Conservation (phyloP, 495 filamentous ascomycete species). For the Xanthoparmelia taractica region DNA sequence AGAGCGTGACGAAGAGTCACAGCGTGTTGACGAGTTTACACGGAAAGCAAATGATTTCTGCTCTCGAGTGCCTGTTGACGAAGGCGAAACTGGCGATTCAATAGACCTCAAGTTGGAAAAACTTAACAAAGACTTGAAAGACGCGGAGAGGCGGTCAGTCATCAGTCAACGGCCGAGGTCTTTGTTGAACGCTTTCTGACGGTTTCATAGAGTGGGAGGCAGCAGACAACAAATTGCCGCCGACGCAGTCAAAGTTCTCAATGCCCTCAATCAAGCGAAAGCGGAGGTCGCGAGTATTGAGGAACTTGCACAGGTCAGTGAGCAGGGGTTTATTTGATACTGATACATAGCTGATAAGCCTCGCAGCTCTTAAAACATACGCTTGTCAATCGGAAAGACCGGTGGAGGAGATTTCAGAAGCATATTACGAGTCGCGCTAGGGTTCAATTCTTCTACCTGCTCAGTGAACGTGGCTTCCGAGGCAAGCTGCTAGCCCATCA, state of each 20-base stretch:
- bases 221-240: slow-evolving; percentile 56
- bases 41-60: slow-evolving; percentile 50
- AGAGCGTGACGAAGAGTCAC: slow-evolving; percentile 40
- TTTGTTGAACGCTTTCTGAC: slow-evolving; percentile 24
- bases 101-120: slow-evolving; percentile 58
- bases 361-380: slow-evolving; percentile 52
- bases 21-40: slow-evolving; percentile 46
- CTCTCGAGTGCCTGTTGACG: slow-evolving; percentile 55
- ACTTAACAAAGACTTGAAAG: slow-evolving; percentile 49
- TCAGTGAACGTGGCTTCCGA: slow-evolving; percentile 82
- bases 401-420: slow-evolving; percentile 73
- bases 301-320: slow-evolving; percentile 45
- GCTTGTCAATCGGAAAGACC: slow-evolving; percentile 58
- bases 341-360: slow-evolving; percentile 19
- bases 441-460: slow-evolving; percentile 75
- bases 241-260: slow-evolving; percentile 38
- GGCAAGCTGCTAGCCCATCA: slow-evolving; percentile 76
- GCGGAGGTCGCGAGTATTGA: slow-evolving; percentile 43
- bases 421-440: slow-evolving; percentile 78
- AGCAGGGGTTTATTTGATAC: neutral
- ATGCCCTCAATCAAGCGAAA: slow-evolving; percentile 38
- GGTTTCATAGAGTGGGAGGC: slow-evolving; percentile 50
- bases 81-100: slow-evolving; percentile 55
- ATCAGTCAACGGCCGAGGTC: slow-evolving; percentile 21
- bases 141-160: slow-evolving; percentile 42